Evolutionary conservation across 352 stramenopile genomes (phyloP), one percentile per base, ranked within the genome.

Genomic region (Phytophthora hybrid): DNA sequence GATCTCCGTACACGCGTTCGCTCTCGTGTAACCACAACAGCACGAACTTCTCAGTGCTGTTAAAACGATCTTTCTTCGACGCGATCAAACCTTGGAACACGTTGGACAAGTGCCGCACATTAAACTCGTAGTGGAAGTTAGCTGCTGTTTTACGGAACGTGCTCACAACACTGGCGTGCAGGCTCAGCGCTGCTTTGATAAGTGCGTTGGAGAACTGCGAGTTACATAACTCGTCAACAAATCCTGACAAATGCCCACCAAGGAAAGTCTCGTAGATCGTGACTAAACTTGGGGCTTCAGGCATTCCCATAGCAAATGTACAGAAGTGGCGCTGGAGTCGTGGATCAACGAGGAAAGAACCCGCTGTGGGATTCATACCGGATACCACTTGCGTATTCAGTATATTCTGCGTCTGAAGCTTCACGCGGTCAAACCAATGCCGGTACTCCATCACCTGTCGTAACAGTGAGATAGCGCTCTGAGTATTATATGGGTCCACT

Each of bases 61-160:
- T 87, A 64, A 99, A 98, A 11, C 98, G 92, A 54, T 95, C 84
- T 52, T 97, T 97, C 61, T 98, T 95, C 2, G 92, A 97, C 0
- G 97, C 92, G 34, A 99, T 96, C 21, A 99, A 79, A 5, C 97
- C 97, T 75, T 99, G 97, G 76, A 99, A 99, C 1, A 99, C 93
- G 65, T 98, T 98, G 39, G 87, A 97, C 31, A 99, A 84, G 73
- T 99, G 93, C 5, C 97, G 92, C 49, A 99, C 97, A 59, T 99
- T 99, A 76, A 99, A 99, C 80, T 99, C 95, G 80, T 99, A 99
- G 83, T 99, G 97, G 71, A 99, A 99, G 70, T 99, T 99, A 6
- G 89, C 88, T 4, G 97, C 96, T 1, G 95, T 99, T 74, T 98
- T 98, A n/a, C 92, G 84, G 78, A 99, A 97, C 13, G 91, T 98